Conservation (phyloP, 2,329 filamentous ascomycete species). For the Fonsecaea multimorphosa region DNA sequence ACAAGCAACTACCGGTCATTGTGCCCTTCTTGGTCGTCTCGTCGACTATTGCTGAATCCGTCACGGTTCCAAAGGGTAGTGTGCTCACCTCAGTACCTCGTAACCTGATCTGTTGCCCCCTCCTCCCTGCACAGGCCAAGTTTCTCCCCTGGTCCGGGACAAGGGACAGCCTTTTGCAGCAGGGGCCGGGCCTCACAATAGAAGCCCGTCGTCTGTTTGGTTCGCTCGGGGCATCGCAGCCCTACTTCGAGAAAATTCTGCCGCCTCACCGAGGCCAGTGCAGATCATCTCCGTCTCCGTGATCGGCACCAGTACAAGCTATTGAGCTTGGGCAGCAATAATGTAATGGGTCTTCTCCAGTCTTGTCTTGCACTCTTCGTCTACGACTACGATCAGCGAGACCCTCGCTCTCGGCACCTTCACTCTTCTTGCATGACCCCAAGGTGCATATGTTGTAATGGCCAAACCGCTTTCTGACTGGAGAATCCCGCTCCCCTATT, state of each 20-base stretch:
- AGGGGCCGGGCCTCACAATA: background rate
- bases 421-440: background rate
- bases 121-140: background rate
- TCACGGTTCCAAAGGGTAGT: background rate
- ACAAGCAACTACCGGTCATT: no score
- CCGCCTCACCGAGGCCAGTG: conserved; percentile 30
- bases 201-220: background rate
- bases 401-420: conserved; percentile 15
- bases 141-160: background rate
- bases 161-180: background rate
- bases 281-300: conserved; percentile 31
- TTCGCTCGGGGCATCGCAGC: background rate
- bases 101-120: background rate
- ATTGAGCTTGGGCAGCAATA: conserved; percentile 31
- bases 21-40: background rate
- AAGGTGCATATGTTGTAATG: conserved; percentile 2
- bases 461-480: conserved; percentile 12
- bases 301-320: conserved; percentile 28
- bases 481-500: background rate
- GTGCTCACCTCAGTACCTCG: background rate
- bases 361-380: conserved; percentile 12
- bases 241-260: conserved; percentile 29
- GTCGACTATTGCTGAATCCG: background rate
- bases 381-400: conserved; percentile 8
- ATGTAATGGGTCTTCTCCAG: conserved; percentile 21